These are phyloP conservation scores for Coleophoma eucalyptorum DNA, from an alignment of 2,329 filamentous ascomycete genomes.

Conservation along the genomic window DNA sequence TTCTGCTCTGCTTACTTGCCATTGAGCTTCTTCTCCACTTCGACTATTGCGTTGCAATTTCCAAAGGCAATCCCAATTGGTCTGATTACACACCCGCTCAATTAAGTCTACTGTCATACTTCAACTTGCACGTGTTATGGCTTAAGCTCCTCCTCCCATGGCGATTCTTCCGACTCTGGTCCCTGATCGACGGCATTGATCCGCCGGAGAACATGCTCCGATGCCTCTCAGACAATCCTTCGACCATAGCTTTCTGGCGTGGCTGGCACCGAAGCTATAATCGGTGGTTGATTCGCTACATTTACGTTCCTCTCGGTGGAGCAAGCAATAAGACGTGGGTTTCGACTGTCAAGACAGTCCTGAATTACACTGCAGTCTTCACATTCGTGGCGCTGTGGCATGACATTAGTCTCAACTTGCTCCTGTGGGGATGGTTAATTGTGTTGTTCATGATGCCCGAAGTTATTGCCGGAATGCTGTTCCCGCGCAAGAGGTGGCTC, in stretches of 20 bases:
- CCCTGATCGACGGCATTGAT: constrained; percentile 84
- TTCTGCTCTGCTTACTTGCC: constrained; percentile 71
- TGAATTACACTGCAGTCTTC: constrained; percentile 82
- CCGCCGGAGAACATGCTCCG: constrained; percentile 98
- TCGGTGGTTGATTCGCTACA: constrained; percentile 88
- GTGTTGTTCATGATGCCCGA: constrained; percentile 93
- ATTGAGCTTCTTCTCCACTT: constrained; percentile 94
- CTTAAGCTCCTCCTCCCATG: constrained; percentile 93
- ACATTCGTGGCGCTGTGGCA: constrained; percentile 98
- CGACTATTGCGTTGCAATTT: constrained; percentile 91
- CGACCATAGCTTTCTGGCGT: constrained; percentile 88
- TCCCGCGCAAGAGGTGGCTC: constrained; percentile 69
- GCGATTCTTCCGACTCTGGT: constrained; percentile 99
- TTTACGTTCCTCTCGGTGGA: constrained; percentile 89
- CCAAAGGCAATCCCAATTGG: constrained; percentile 78
- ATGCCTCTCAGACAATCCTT: constrained; percentile 94
- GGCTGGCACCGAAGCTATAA: constrained; percentile 96
- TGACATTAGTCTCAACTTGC: constrained; percentile 84
- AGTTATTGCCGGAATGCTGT: constrained; percentile 65
- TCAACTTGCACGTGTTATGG: constrained; percentile 98
- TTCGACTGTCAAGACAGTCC: constrained; percentile 52
- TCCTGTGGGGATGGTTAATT: constrained; percentile 97
- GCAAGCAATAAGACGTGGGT: constrained; percentile 43
- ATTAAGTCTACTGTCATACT: constrained; percentile 85
- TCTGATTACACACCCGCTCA: constrained; percentile 79